These are phyloP conservation scores for Naganishia liquefaciens DNA, from an alignment of 1,284 basidiomycete genomes.

Conservation along the genomic window DNA sequence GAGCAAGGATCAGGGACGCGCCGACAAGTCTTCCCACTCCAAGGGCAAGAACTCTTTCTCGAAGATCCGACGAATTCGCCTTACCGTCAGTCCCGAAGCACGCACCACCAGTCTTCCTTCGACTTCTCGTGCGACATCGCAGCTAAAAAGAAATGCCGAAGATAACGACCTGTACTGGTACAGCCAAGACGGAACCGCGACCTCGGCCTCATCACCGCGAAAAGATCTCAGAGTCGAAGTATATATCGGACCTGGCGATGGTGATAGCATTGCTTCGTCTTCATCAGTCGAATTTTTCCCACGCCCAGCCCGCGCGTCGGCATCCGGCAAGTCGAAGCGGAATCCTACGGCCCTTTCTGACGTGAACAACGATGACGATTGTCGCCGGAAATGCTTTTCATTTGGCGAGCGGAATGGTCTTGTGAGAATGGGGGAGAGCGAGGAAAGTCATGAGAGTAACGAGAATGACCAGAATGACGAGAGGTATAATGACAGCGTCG, in stretches of 20 bases:
- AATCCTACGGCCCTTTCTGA: too few relatives aligned
- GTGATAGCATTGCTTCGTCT: background rate
- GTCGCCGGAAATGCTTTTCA: too few relatives aligned
- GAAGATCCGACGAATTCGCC: background rate
- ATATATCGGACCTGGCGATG: slow-evolving; percentile 6
- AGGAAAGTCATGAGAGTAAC: too few relatives aligned
- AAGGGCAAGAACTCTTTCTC: background rate
- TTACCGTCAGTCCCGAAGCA: background rate
- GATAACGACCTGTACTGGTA: too few relatives aligned
- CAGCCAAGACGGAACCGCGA: background rate
- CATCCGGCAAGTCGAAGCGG: too few relatives aligned
- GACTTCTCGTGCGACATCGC: background rate
- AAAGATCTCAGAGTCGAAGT: slow-evolving; percentile 1
- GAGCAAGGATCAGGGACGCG: background rate
- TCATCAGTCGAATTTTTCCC: background rate
- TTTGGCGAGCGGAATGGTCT: too few relatives aligned
- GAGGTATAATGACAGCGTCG: too few relatives aligned
- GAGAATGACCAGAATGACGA: too few relatives aligned
- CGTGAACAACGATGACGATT: too few relatives aligned
- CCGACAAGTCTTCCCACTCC: too few relatives aligned
- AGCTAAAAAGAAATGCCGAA: background rate
- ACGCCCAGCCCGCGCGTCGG: too few relatives aligned
- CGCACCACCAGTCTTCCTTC: background rate
- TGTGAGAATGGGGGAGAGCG: too few relatives aligned
- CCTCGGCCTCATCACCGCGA: slow-evolving; percentile 1